phyloP scores from a whole-genome alignment of 345 rosid species.

The Rhizophora mangle region DNA sequence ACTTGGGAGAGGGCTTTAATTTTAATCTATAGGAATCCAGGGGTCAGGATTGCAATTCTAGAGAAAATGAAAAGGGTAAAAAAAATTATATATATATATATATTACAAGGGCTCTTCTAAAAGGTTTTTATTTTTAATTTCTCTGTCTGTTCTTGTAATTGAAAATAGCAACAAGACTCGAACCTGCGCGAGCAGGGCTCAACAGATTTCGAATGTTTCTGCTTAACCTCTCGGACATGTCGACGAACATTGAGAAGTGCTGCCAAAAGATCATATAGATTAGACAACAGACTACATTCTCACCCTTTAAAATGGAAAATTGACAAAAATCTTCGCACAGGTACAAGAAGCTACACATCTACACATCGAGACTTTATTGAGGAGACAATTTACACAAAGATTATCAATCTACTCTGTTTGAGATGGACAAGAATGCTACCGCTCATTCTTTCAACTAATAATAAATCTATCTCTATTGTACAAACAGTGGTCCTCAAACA shows the following conservation, averaged over 20 bases:
- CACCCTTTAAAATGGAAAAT: too few species aligned
- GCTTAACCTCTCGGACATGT: conserved; percentile 99
- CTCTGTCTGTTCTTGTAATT: neutral
- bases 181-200: conserved; percentile 99
- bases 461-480: conserved; percentile 16
- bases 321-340: too few species aligned
- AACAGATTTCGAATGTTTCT: conserved; percentile 99
- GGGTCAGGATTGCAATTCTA: too few species aligned
- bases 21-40: too few species aligned
- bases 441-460: conserved; percentile 24
- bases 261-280: neutral
- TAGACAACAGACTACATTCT: too few species aligned
- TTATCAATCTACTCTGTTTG: conserved; percentile 5
- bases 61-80: too few species aligned
- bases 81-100: too few species aligned
- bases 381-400: conserved; percentile 25
- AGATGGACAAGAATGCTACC: conserved; percentile 19
- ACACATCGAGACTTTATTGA: conserved; percentile 17
- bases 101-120: too few species aligned
- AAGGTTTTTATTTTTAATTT: neutral
- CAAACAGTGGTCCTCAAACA: neutral
- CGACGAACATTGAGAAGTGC: neutral
- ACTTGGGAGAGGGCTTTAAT: too few species aligned
- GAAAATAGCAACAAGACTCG: conserved; percentile 71
- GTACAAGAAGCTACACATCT: neutral